Base-by-base conservation (phyloP, 176 grass and related monocot species). In the Zizania latifolia region DNA sequence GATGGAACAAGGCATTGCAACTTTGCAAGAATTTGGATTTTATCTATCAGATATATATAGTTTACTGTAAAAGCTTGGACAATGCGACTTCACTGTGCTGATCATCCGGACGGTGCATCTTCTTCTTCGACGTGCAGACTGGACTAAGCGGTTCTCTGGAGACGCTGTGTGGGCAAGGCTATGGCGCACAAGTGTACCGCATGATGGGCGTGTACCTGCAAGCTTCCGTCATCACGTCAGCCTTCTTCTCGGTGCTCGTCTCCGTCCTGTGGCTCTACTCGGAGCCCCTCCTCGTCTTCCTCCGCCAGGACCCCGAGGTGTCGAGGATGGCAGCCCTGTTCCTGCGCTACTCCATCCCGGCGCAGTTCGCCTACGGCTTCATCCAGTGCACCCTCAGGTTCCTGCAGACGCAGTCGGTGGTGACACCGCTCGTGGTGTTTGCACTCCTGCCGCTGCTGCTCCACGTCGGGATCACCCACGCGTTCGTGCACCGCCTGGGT, bases 391-490 rank as follows among this genome's bases (percentile, higher is more conserved):
- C 36, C 53, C 84, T 90, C 55, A 78, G 76, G 24, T 90, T 90
- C 75, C 30, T 90, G 39, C 88, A 86, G 61, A 45, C 88, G 12
- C 88, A 90, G 71, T 83, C 79, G 64, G 83, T 86, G 51, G 80
- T 79, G 15, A 39, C 33, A 37, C 88, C 88, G 37, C 79, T 86
- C 35, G 43, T 86, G 15, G 68, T 72, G 2, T 74, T 77, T 68
- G 68, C 88, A 14, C 43, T 75, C 21, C 48, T 82, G 17, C 75
- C 83, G 10, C 51, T 86, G 9, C 58, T 50, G 29, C 37, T 74
- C 32, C 88, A 86, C 41, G 65, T 90, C 43, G 74, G 60, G 16
- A 65, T 86, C 38, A 63, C 68, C 16, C 84, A 85, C 32, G 54
- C 71, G 4, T 38, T 78, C 17, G 83, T 86, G 48, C 76, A 57